Conservation (phyloP, 1,139 yeast genomes). For the Suhomyces ambrosiae region DNA sequence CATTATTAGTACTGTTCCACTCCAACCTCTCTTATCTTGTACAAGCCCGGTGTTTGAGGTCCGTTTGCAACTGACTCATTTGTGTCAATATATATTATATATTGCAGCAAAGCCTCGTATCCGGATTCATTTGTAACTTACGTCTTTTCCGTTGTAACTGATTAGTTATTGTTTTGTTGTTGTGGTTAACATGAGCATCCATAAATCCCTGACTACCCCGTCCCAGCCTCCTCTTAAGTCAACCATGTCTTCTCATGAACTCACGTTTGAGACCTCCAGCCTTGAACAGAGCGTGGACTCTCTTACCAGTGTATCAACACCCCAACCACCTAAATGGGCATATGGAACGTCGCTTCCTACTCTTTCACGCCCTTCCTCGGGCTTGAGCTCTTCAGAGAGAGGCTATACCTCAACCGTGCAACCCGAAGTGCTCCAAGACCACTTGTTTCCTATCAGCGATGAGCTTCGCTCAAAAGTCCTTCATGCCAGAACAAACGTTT, state of each 20-base stretch:
- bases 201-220: not conserved
- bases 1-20: no score
- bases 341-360: constrained; percentile 7
- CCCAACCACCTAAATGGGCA: constrained; percentile 10
- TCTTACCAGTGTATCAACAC: not conserved
- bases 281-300: constrained; percentile 1
- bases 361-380: constrained; percentile 19
- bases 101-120: not conserved
- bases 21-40: no score
- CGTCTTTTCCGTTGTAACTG: not conserved
- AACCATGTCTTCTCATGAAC: constrained; percentile 2
- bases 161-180: not conserved
- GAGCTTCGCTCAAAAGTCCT: constrained; percentile 31
- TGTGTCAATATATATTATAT: no score
- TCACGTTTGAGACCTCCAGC: constrained; percentile 1
- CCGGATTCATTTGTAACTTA: not conserved
- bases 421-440: constrained; percentile 49
- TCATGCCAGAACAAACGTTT: constrained; percentile 20
- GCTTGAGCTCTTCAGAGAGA: constrained; percentile 27
- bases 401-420: constrained; percentile 27
- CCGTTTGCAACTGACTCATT: not conserved
- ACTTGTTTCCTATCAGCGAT: constrained; percentile 37
- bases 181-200: not conserved
- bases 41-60: no score
- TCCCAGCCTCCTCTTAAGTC: not conserved